Conservation (phyloP, 164 flowering plant species). For the Amborella trichopoda region DNA sequence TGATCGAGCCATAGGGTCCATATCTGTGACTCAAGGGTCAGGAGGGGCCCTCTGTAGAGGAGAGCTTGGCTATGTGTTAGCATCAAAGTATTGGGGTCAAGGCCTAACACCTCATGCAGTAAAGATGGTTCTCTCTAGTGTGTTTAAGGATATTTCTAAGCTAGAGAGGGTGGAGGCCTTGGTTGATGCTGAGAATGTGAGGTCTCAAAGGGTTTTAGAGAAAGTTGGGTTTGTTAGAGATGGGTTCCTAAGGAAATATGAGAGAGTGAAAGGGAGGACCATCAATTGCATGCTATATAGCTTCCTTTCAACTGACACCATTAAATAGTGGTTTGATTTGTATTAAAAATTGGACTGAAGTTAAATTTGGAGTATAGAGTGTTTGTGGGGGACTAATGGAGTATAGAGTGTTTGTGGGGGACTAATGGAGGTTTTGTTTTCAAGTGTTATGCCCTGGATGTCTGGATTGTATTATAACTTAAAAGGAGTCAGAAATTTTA, state of each 20-base stretch:
- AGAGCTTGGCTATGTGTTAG: slow-evolving; percentile 16
- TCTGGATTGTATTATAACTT: no score
- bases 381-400: no score
- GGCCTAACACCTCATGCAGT: slow-evolving; percentile 20
- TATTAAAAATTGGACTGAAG: no score
- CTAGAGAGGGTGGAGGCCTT: slow-evolving; percentile 31
- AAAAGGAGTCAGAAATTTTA: no score
- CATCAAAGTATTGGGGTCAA: slow-evolving; percentile 11
- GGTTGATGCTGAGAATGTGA: slow-evolving; percentile 23
- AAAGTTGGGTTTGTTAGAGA: slow-evolving; percentile 35
- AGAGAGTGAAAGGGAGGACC: slow-evolving; percentile 18
- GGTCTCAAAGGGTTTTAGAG: slow-evolving; percentile 38
- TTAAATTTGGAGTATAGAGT: no score
- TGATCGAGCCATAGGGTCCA: slow-evolving; percentile 5
- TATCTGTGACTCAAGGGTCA: slow-evolving; percentile 9
- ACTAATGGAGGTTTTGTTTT: no score
- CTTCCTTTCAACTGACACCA: no score
- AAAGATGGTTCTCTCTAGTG: slow-evolving; percentile 12
- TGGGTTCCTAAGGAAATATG: slow-evolving; percentile 34
- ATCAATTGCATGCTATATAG: slow-evolving; percentile 25
- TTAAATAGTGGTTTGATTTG: no score
- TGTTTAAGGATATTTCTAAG: slow-evolving; percentile 13
- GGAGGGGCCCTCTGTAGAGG: slow-evolving; percentile 9
- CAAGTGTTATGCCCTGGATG: no score
- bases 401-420: no score